Base-by-base conservation (phyloP, 352 stramenopile genomes). In the Phytophthora pluvialis region DNA sequence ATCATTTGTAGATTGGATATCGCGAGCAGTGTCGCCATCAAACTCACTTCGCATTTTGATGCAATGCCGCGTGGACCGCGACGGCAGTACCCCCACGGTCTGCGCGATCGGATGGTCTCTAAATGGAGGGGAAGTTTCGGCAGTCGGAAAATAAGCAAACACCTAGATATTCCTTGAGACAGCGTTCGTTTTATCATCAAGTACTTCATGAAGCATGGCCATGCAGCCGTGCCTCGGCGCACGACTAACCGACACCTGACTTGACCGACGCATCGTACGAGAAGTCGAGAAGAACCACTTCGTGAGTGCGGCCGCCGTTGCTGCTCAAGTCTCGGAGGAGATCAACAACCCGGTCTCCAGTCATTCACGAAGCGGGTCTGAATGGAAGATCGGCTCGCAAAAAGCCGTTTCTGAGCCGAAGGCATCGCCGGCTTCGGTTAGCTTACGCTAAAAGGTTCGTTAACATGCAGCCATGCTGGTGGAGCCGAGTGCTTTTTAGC, bases 241-340 rank as follows among this genome's bases (percentile, higher is more conserved):
- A 35, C 35, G 6, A 11, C 5, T 12, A 6, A 16, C 35, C 35
- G 8, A 40, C 4, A 40, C 9, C 35, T 5, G 35, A 12, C 35
- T n/a, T n/a, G 6, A 40, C 35, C 35, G 35, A 1, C 35, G 35
- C 12, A 16, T 40, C 9, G 8, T 40, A 4, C 35, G 9, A 5
- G 35, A 40, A 16, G 35, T 40, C 35, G 35, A 57, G 31, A 7
- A 4, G 31, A 11, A 35, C 13, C 15, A 18, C 1, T 42, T 48
- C n/a, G 8, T 71, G 1, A 77, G 70, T 25, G 64, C 60, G 9
- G 64, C 70, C 0, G 68, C 33, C 15, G 3, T 53, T 3, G 35
- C 35, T 26, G 21, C 49, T 38, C 18, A 21, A 25, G 48, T 46
- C 7, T 44, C 18, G 9, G 46, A 56, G 21, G 48, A 47, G 6